Conservation (phyloP, 2,329 filamentous ascomycete species). For the Aspergillus pseudoglaucus region DNA sequence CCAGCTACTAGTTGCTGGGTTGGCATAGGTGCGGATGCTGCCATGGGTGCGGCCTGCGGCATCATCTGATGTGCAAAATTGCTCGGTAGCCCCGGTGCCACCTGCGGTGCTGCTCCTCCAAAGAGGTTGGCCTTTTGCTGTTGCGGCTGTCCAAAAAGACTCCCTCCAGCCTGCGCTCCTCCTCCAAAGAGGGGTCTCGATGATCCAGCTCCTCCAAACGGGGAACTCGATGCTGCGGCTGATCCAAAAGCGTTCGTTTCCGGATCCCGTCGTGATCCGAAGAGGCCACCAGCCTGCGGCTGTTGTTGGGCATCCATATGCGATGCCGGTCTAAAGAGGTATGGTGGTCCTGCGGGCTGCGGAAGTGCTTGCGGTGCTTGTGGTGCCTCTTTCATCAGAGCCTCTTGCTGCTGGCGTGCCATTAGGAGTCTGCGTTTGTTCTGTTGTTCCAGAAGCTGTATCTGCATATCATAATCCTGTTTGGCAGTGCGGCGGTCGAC, state of each 20-base stretch:
- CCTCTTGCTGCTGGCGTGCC: not conserved
- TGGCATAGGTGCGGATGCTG: not conserved
- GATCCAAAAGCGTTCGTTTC: too few species aligned
- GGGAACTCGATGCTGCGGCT: too few species aligned
- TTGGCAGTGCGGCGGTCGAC: not conserved
- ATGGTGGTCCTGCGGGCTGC: not conserved
- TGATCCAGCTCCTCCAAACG: too few species aligned
- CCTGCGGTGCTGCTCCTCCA: not conserved
- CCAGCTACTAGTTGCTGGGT: slow-evolving; percentile 4
- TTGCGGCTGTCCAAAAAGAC: too few species aligned
- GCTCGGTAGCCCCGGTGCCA: not conserved
- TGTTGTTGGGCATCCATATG: too few species aligned
- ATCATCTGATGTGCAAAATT: not conserved
- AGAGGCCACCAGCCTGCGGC: too few species aligned
- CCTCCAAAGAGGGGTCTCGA: too few species aligned
- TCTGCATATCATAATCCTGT: not conserved
- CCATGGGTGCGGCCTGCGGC: not conserved
- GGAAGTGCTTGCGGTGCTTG: not conserved
- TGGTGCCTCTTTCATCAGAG: not conserved
- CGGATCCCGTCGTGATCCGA: too few species aligned
- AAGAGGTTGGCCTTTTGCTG: too few species aligned
- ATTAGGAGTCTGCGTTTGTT: not conserved
- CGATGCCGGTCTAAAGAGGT: not conserved
- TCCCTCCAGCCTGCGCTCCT: too few species aligned
- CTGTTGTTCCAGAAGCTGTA: slow-evolving; percentile 1